These are phyloP conservation scores for Russula olivacea DNA, from an alignment of 768 basidiomycete genomes.

Conservation along the genomic window DNA sequence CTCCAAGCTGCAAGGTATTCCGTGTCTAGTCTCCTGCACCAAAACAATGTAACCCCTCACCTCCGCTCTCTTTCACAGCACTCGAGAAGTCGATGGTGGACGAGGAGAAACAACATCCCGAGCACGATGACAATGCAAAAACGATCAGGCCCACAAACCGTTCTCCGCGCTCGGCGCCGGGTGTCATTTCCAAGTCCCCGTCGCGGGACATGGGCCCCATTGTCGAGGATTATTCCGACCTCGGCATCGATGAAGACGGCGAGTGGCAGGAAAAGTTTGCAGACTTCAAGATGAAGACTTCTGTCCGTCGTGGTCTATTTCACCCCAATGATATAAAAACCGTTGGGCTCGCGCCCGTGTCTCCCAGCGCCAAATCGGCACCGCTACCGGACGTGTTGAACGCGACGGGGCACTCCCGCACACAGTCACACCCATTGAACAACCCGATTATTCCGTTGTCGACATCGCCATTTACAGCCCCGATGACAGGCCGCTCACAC, in stretches of 20 bases:
- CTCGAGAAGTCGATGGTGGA: conserved; percentile 49
- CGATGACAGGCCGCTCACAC: conserved; percentile 29
- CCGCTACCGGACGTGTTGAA: conserved; percentile 50
- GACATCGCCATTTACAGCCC: conserved; percentile 34
- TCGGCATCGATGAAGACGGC: conserved; percentile 70
- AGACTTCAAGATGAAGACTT: conserved; percentile 80
- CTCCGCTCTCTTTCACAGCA: conserved; percentile 46
- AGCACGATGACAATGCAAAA: conserved; percentile 36
- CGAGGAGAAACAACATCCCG: conserved; percentile 34
- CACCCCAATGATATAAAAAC: conserved; percentile 89
- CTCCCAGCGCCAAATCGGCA: conserved; percentile 60
- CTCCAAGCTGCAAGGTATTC: conserved; percentile 67
- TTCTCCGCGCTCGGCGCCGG: conserved; percentile 42
- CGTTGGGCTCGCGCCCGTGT: conserved; percentile 46
- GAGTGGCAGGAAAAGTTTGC: conserved; percentile 72
- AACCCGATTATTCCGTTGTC: conserved; percentile 42
- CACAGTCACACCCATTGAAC: conserved; percentile 50
- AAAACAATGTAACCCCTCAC: neutral
- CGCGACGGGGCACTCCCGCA: conserved; percentile 32
- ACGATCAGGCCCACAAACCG: conserved; percentile 76
- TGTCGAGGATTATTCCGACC: conserved; percentile 88
- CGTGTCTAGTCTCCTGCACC: neutral
- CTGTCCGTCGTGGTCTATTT: conserved; percentile 67
- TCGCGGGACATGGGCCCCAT: conserved; percentile 58
- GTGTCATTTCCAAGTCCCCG: conserved; percentile 52